Evolutionary conservation across 441 rosid genomes (phyloP).

Genomic region (Euphorbia celastroides): DNA sequence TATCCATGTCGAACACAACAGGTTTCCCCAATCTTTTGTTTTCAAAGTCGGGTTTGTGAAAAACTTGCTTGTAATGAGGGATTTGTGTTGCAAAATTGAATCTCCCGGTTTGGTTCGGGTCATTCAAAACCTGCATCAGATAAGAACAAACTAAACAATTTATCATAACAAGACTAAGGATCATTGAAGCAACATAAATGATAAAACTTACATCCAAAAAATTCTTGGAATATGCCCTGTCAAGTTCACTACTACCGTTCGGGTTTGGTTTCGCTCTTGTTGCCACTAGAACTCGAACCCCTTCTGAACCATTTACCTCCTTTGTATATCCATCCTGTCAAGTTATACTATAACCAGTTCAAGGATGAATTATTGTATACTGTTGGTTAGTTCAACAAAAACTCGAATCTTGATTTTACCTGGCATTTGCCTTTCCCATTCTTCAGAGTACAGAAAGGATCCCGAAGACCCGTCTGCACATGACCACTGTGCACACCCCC

Average conservation of each 20-base stretch:
- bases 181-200: neutral
- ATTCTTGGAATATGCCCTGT: slow-evolving; percentile 54
- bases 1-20: slow-evolving; percentile 84
- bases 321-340: slow-evolving; percentile 91
- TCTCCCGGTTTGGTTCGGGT: slow-evolving; percentile 51
- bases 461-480: slow-evolving; percentile 63
- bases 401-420: no score
- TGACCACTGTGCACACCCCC: slow-evolving; percentile 84
- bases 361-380: no score
- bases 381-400: no score
- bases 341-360: no score
- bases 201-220: slow-evolving; percentile 71
- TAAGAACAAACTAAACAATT: neutral
- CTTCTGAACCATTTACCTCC: slow-evolving; percentile 50
- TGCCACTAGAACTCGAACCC: slow-evolving; percentile 74
- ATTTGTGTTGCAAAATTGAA: slow-evolving; percentile 66
- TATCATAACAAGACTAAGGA: neutral
- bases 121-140: slow-evolving; percentile 53
- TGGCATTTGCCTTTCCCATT: slow-evolving; percentile 43
- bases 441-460: slow-evolving; percentile 50
- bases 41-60: slow-evolving; percentile 44
- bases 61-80: slow-evolving; percentile 54
- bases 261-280: slow-evolving; percentile 57
- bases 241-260: slow-evolving; percentile 39
- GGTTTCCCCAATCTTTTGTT: slow-evolving; percentile 53